Evolutionary conservation across 176 grass and related monocot species (phyloP).

Genomic region (Aechmea fasciata): DNA sequence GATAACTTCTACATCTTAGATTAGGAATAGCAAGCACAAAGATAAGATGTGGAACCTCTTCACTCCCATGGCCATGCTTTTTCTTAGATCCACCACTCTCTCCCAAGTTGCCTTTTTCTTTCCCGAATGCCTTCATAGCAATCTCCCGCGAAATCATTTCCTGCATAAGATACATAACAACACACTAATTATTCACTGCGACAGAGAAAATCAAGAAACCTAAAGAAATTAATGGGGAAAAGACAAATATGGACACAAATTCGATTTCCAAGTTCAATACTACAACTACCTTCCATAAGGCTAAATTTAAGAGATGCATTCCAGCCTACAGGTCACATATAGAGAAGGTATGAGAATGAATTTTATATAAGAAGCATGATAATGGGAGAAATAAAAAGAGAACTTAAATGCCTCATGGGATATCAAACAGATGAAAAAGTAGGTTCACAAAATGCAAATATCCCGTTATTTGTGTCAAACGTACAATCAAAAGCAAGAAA

Average conservation of each 20-base stretch:
- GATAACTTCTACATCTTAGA: not conserved
- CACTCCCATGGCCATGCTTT: slow-evolving; percentile 33
- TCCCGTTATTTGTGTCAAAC: too few species aligned
- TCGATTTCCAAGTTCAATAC: too few species aligned
- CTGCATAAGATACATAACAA: slow-evolving; percentile 22
- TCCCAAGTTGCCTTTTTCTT: slow-evolving; percentile 35
- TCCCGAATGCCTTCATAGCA: slow-evolving; percentile 23
- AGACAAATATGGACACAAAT: not conserved
- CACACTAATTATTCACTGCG: not conserved
- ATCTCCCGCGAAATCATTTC: slow-evolving; percentile 40
- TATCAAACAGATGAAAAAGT: too few species aligned
- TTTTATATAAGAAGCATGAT: too few species aligned
- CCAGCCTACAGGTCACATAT: too few species aligned
- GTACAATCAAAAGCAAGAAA: too few species aligned
- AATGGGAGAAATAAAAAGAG: too few species aligned
- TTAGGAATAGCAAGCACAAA: not conserved
- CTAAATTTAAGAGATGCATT: too few species aligned
- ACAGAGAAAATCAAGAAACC: not conserved
- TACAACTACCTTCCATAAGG: too few species aligned
- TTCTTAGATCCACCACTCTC: slow-evolving; percentile 44
- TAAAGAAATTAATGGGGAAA: not conserved
- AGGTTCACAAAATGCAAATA: too few species aligned
- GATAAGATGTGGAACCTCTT: slow-evolving; percentile 19
- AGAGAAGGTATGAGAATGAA: too few species aligned
- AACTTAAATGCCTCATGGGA: too few species aligned